Base-by-base conservation (phyloP, 2,329 filamentous ascomycete genomes). In the Thielaviopsis euricoi region DNA sequence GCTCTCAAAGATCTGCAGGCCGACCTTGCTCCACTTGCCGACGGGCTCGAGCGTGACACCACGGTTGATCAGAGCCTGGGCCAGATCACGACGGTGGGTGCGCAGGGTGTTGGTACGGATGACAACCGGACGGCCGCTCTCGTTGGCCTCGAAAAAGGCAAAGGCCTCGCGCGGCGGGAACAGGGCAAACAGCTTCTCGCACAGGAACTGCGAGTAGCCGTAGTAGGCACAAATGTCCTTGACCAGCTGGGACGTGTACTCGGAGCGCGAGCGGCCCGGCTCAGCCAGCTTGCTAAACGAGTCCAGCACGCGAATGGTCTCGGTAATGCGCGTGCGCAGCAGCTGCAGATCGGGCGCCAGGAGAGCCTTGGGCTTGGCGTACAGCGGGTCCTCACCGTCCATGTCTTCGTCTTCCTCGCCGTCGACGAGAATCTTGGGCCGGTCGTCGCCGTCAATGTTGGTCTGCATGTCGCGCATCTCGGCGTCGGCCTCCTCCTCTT, bases 81-180 rank as follows among this genome's bases (percentile, higher is more conserved):
- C 93, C 19, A 98, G 84, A 62, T 95, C 90, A 66, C 82, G 74
- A 56, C 82, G 76, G 67, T 83, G 80, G 43, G 81, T 85, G 64
- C 89, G 86, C 60, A 98, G 80, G 9, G 91, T 98, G 72, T 98
- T 98, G 62, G 93, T 97, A 67, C 93, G 85, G 68, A 98, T 94
- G 63, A 98, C 93, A 60, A 98, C 84, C 3, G 93, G 93, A 55
- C 93, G 83, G 15, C 89, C 82, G 26, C 87, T 89, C 73, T 98
- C 93, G 82, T 98, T 98, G 65, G 91, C 91, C 73, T 98, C 93
- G 74, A 98, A 97, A 73, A 98, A 98, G 57, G 90, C 90, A 65
- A 97, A 94, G 0, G 93, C 93, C 73, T 98, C 93, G 65, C 86
- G 84, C 0, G 93, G 88, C 1, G 89, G 83, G 73, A 98, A 97